Base-by-base conservation (phyloP, 371 early-diverging fungal species). In the Syncephalastrum sp. region DNA sequence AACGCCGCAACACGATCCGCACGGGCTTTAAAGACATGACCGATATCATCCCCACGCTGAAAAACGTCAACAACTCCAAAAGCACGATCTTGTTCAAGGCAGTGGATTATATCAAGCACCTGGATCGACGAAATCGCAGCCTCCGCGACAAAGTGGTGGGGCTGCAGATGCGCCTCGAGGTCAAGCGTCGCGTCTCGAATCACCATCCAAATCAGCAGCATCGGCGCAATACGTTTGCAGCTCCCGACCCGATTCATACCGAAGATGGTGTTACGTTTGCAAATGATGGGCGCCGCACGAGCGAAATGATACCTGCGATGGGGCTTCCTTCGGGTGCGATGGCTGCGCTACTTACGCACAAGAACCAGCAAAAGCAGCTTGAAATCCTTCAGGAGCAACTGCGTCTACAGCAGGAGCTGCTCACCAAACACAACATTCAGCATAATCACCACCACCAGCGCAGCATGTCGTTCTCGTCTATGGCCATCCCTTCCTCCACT, bases 1-100 rank as follows among this genome's bases (percentile, higher is more conserved):
- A 92, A 62, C 86, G 95, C 47, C 84, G 95, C 33, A 87, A 87
- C 45, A 91, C 88, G 54, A 95, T 95, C 65, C 79, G 91, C n/a
- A 71, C 73, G 42, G 93, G 93, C 1, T 93, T 93, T 70, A 89
- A 89, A 57, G 86, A 88, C 56, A 80, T 95, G 45, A 88, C 87
- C 21, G 86, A 86, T 29, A 69, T 93, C 42, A 87, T 94, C 42
- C 96, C 96, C 27, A 82, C 79, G 4, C 72, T 77, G 43, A 72
- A 75, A 43, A 79, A 79, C 25, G 64, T 76, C n/a, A 80, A 79
- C 57, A 68, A 79, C 58, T 81, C 81, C 23, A 83, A 82, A 55
- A 75, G 79, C 25, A 75, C 75, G 12, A 73, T 83, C 14, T 57
- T 85, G n/a, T 72, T 74, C 54, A 81, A 82, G 59, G 77, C 83